Evolutionary conservation across 371 early-diverging fungal species (phyloP), one percentile per base, ranked within the genome.

Genomic region (Synchytrium microbalum): DNA sequence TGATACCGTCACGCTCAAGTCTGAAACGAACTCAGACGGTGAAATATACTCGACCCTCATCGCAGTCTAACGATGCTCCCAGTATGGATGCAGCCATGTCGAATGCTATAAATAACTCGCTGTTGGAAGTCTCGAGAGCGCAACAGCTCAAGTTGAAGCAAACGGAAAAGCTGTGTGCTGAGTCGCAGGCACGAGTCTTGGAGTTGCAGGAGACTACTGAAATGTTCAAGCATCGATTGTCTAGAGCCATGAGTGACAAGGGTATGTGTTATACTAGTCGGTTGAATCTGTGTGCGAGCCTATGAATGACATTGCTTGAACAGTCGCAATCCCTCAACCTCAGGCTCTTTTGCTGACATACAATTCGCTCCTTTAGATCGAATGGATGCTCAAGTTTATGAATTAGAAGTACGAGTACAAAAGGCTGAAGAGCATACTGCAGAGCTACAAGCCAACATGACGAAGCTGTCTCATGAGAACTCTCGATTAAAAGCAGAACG

Each of bases 301-400:
- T n/a, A n/a, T n/a, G n/a, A n/a, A n/a, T n/a, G n/a, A n/a, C n/a
- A n/a, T n/a, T n/a, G n/a, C n/a, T n/a, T n/a, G n/a, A 38, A 5
- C 46, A 5, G 10, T 38, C 46, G 10, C 46, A 5, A 5, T 5
- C 46, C 46, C 19, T 38, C 46, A 5, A 38, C 46, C 46, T 10
- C 46, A 38, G 19, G 10, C 19, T 10, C 10, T 19, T 5, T 5
- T 38, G 46, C 19, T 10, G 10, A 10, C 10, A 38, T 38, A 10
- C 59, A 28, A 28, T 23, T 28, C 31, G 32, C 27, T 8, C 24
- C 25, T 31, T 14, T 46, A 71, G 67, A 56, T 3, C 60, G 62
- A n/a, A 38, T 57, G 24, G 68, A 68, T 23, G 68, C 63, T 29
- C 30, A 55, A 32, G 5, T 68, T 19, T 71, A 66, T 61, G 66